Conservation (phyloP, 75 land plant genomes). For the Sequoia sempervirens region DNA sequence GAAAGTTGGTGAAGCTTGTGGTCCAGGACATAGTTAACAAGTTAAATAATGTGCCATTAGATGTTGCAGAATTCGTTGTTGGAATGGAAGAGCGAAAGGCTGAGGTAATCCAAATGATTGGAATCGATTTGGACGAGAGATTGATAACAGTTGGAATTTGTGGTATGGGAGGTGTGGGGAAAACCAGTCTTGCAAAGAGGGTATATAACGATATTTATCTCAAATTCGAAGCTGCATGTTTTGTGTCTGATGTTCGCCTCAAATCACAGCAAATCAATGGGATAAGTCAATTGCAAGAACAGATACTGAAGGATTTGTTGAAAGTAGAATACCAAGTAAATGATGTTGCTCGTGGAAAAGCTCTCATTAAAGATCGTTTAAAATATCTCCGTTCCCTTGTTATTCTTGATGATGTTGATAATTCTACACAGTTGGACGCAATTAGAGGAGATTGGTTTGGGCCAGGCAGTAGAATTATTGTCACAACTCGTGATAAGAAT, state of each 20-base stretch:
- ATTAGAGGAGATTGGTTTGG: conserved; percentile 8
- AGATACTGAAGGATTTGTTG: neutral
- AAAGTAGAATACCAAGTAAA: neutral
- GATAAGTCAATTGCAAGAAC: neutral
- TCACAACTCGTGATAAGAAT: conserved; percentile 8
- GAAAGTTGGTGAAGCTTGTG: neutral
- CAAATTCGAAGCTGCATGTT: neutral
- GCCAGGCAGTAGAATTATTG: conserved; percentile 11
- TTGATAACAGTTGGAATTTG: neutral
- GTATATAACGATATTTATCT: neutral
- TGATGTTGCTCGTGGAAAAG: conserved; percentile 6
- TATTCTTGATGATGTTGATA: conserved; percentile 17
- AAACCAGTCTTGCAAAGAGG: conserved; percentile 7
- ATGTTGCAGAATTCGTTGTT: conserved; percentile 9
- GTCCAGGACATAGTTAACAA: neutral
- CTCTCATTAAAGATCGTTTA: neutral
- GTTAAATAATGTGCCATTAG: neutral
- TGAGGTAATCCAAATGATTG: conserved; percentile 3
- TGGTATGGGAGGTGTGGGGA: conserved; percentile 5
- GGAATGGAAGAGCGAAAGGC: conserved; percentile 9
- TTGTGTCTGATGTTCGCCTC: conserved; percentile 9
- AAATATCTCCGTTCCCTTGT: neutral
- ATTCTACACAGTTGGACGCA: conserved; percentile 7
- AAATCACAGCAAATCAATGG: neutral
- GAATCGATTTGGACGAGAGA: neutral